Base-by-base conservation (phyloP, 306 rosid genomes). In the Echinosophora koreensis region DNA sequence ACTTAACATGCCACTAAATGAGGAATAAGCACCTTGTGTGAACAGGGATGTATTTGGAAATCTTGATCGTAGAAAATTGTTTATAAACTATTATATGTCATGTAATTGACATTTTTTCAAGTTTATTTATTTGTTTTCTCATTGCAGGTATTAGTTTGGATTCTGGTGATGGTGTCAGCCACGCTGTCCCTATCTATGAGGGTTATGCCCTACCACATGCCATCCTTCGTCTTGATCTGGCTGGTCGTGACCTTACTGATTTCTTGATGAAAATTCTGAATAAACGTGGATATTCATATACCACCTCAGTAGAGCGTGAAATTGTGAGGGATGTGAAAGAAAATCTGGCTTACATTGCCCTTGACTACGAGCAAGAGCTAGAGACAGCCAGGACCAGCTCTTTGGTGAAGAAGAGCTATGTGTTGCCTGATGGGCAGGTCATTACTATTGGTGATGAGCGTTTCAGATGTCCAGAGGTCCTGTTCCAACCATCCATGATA, bases 111-210 rank as follows among this genome's bases (percentile, higher is more conserved):
- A 63, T 4, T 50, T 61, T 15, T 8, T 44, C 77, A 13, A 77
- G 2, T 28, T n/a, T n/a, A n/a, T 60, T 51, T 74, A n/a, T 70
- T 46, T 54, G 11, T 14, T 10, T 70, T 74, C 41, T 14, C 54
- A 56, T 7, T 78, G 30, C 60, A 90, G 95, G 95, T 79, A 90
- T 90, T 74, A 92, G 10, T 14, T 44, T 44, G 50, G 50, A 44
- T 44, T 44, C 50, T 44, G 50, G 50, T 44, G 50, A 44, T 44
- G 50, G 50, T 44, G 50, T 44, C 50, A 44, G 50, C 14, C 4
- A 11, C 50, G 2, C 50, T 9, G 50, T 44, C 14, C 50, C 50
- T 44, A 9, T 44, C 14, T 44, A 44, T 10, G 50, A 44, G 4
- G 50, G 50, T 10, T 44, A 2, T 44, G 14, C 14, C 13, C 4